phyloP scores from a whole-genome alignment of 345 rosid genomes.

The Rhodamnia argentea region DNA sequence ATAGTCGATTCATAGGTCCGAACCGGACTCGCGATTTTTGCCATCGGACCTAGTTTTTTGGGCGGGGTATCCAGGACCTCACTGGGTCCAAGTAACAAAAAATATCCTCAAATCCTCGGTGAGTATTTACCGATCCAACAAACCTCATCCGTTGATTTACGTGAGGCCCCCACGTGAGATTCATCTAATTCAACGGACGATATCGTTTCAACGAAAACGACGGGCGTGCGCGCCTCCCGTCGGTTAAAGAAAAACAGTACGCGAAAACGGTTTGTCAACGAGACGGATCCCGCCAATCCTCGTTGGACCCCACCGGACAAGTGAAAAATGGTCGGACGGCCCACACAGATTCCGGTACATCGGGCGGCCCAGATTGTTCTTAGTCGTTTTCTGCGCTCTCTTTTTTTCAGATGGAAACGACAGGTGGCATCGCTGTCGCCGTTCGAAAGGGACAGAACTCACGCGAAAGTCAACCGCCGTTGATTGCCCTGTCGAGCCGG shows the following conservation, averaged over 20 bases:
- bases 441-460: not conserved
- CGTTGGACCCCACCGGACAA: not conserved
- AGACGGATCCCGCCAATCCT: not conserved
- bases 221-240: too few relatives aligned
- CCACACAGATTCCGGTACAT: not conserved
- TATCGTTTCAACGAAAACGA: not conserved
- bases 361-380: not conserved
- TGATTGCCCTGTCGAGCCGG: not conserved
- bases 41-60: not conserved
- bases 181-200: not conserved
- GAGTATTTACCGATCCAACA: not conserved
- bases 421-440: not conserved
- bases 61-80: not conserved
- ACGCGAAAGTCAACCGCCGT: not conserved
- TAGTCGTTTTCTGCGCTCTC: not conserved
- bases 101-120: not conserved
- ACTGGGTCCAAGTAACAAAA: not conserved
- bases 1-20: not conserved
- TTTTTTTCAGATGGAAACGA: not conserved
- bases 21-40: not conserved
- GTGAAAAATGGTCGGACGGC: not conserved
- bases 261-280: not conserved
- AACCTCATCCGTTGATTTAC: accelerated
- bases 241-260: not conserved
- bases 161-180: not conserved